phyloP scores from a whole-genome alignment of 352 stramenopile species.

The Phytophthora sojae region DNA sequence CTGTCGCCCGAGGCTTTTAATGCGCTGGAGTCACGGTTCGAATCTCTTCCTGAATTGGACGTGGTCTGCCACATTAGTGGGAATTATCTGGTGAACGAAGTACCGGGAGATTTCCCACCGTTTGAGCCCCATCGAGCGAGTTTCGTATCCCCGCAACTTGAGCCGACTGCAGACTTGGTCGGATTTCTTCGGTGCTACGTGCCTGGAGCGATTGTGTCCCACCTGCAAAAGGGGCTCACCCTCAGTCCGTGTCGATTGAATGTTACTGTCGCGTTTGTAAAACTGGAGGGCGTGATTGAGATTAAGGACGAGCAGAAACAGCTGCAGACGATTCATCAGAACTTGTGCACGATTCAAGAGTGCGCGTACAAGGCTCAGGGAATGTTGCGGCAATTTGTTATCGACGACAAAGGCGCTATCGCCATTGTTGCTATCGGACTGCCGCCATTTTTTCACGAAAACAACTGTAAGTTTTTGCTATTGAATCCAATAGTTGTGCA shows the following conservation, averaged over 20 bases:
- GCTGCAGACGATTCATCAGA: slow-evolving; percentile 64
- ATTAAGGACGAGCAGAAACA: slow-evolving; percentile 49
- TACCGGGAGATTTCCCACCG: slow-evolving; percentile 7
- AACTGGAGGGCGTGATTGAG: slow-evolving; percentile 64
- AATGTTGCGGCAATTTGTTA: slow-evolving; percentile 86
- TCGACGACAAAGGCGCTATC: slow-evolving; percentile 88
- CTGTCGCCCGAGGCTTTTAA: slow-evolving; percentile 64
- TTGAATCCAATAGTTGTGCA: background rate
- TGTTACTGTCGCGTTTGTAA: slow-evolving; percentile 79
- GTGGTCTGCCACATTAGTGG: slow-evolving; percentile 41
- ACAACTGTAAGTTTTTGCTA: slow-evolving; percentile 60
- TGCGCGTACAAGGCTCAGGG: slow-evolving; percentile 83
- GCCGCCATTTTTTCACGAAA: slow-evolving; percentile 85
- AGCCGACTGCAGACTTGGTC: slow-evolving; percentile 51
- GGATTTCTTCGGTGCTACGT: slow-evolving; percentile 73
- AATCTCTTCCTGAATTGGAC: slow-evolving; percentile 28
- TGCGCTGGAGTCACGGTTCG: slow-evolving; percentile 39
- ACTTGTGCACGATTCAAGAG: slow-evolving; percentile 74
- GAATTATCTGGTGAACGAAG: slow-evolving; percentile 56
- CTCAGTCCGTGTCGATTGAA: slow-evolving; percentile 75
- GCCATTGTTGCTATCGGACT: slow-evolving; percentile 83
- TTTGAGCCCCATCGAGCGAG: background rate
- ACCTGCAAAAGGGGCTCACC: slow-evolving; percentile 67
- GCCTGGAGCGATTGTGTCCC: slow-evolving; percentile 72
- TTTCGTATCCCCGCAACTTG: slow-evolving; percentile 4